These are phyloP conservation scores for Glycine soja DNA, from an alignment of 306 rosid genomes.

Conservation along the genomic window DNA sequence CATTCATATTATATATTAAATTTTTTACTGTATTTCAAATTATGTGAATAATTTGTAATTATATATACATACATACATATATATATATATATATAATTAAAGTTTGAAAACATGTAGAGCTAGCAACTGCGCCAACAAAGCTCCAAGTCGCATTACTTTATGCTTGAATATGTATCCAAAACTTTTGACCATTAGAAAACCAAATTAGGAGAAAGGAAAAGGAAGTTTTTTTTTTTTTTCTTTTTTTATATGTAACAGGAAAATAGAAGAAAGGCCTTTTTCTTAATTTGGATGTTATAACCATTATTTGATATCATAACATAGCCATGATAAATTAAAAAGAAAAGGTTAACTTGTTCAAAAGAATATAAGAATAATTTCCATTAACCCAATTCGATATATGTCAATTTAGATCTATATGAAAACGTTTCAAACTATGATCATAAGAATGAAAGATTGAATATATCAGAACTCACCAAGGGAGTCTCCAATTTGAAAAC, in stretches of 20 bases:
- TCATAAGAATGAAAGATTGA: neutral
- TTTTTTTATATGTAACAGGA: neutral
- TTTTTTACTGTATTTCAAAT: too few species aligned
- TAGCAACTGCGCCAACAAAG: neutral
- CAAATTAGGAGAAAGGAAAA: neutral
- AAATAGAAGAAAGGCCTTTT: neutral
- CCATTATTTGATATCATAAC: conserved; percentile 2
- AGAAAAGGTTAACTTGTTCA: neutral
- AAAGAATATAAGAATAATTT: neutral
- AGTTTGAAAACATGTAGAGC: neutral
- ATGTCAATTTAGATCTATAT: conserved; percentile 14
- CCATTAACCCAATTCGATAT: neutral
- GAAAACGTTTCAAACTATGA: neutral
- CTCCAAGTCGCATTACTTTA: neutral
- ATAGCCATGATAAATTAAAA: neutral
- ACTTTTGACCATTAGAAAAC: neutral
- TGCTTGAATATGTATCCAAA: neutral
- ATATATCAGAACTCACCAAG: conserved; percentile 61
- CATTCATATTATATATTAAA: too few species aligned
- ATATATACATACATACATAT: too few species aligned
- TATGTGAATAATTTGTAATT: too few species aligned
- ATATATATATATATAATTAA: too few species aligned
- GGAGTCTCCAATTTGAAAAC: conserved; percentile 85
- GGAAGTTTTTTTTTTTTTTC: neutral
- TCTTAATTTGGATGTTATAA: neutral